Conservation (phyloP, 768 basidiomycete species). For the Mycena leptocephala region DNA sequence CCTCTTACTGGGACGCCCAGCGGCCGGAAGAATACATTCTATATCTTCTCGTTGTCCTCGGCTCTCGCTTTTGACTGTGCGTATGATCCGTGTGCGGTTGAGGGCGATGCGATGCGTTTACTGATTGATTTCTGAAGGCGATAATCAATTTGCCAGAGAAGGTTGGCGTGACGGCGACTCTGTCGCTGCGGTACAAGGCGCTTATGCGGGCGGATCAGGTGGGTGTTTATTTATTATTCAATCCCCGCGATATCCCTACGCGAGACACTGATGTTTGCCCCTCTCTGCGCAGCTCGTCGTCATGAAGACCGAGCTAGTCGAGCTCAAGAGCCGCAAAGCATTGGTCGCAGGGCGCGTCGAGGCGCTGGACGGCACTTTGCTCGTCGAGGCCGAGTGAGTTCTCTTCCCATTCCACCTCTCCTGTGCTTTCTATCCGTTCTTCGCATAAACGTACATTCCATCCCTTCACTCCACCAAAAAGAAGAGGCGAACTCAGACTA, state of each 20-base stretch:
- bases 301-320: slow-evolving; percentile 77
- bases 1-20: neutral
- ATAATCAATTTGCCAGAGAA: slow-evolving; percentile 89
- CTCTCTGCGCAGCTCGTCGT: slow-evolving; percentile 79
- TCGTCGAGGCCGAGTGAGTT: slow-evolving; percentile 87
- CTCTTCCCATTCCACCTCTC: slow-evolving; percentile 40
- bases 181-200: slow-evolving; percentile 86
- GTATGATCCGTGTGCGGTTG: slow-evolving; percentile 61
- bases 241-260: too few species aligned
- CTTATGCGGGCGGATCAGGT: slow-evolving; percentile 94
- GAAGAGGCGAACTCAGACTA: neutral
- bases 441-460: neutral
- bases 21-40: neutral
- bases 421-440: neutral
- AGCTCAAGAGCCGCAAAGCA: slow-evolving; percentile 86
- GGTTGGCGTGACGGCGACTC: slow-evolving; percentile 93
- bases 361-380: slow-evolving; percentile 83
- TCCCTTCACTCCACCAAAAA: neutral
- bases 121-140: slow-evolving; percentile 67
- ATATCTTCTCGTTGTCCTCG: neutral
- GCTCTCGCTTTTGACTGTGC: neutral
- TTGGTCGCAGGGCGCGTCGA: slow-evolving; percentile 82
- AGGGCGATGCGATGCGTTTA: slow-evolving; percentile 1
- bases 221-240: too few species aligned
- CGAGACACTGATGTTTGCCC: neutral